These are phyloP conservation scores for Ophiostoma ips DNA, from an alignment of 2,329 filamentous ascomycete genomes.

Conservation along the genomic window DNA sequence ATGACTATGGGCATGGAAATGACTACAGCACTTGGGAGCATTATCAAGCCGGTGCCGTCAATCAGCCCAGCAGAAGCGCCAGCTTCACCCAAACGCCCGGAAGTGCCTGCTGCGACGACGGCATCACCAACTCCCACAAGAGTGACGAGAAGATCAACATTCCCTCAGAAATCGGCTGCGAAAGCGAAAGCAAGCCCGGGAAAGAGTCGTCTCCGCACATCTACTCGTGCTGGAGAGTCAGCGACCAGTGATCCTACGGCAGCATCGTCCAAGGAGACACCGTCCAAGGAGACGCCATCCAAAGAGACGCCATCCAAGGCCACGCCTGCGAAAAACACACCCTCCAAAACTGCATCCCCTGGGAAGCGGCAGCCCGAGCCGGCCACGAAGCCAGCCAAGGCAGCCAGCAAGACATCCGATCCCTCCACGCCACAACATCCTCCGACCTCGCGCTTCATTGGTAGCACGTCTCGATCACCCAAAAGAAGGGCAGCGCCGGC, in stretches of 20 bases:
- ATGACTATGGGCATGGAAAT: slow-evolving; percentile 53
- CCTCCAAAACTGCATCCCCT: not conserved
- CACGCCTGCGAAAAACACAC: not conserved
- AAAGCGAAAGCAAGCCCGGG: slow-evolving; percentile 39
- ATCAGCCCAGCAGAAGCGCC: not conserved
- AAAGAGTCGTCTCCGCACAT: slow-evolving; percentile 35
- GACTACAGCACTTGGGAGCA: slow-evolving; percentile 48
- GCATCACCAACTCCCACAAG: not conserved
- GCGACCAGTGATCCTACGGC: too few species aligned
- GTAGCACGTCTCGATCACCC: slow-evolving; percentile 18
- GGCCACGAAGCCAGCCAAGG: not conserved
- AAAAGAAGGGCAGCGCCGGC: slow-evolving; percentile 13
- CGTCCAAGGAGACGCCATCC: not conserved
- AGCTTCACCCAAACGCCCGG: not conserved
- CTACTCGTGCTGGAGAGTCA: slow-evolving; percentile 18
- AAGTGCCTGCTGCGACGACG: slow-evolving; percentile 22
- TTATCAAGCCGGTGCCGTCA: slow-evolving; percentile 30
- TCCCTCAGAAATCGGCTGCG: slow-evolving; percentile 15
- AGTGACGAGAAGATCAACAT: not conserved
- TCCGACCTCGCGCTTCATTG: slow-evolving; percentile 14
- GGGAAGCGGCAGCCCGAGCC: not conserved
- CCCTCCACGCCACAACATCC: slow-evolving; percentile 11
- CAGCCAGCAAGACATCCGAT: not conserved
- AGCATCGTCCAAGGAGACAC: not conserved
- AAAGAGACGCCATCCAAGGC: not conserved